Evolutionary conservation across 2,329 filamentous ascomycete genomes (phyloP).

Genomic region (Ampelomyces quisqualis): DNA sequence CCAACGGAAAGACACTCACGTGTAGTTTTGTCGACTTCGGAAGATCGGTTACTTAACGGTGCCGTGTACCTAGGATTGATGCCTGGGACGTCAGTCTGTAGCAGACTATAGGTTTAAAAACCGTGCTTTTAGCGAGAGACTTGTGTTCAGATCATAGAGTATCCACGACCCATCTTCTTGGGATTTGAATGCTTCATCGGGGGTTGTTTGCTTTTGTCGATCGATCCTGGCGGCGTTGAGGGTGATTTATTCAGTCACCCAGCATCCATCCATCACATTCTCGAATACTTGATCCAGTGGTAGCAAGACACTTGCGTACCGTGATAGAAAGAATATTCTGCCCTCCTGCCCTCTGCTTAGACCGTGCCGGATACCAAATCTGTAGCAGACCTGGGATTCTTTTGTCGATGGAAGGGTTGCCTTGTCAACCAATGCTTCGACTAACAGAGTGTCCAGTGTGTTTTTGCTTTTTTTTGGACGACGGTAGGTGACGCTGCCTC

Average conservation of each 20-base stretch:
- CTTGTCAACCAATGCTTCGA: too few species aligned
- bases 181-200: neutral
- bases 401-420: neutral
- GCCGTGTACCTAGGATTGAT: neutral
- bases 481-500: neutral
- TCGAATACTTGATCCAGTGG: neutral
- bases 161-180: neutral
- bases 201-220: neutral
- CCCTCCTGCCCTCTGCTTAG: neutral
- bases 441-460: neutral
- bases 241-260: neutral
- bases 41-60: neutral
- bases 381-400: constrained; percentile 1
- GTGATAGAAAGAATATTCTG: neutral
- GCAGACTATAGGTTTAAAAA: neutral
- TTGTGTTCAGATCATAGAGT: constrained; percentile 1
- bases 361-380: neutral
- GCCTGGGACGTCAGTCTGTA: neutral
- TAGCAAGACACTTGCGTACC: neutral
- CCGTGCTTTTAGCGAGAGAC: neutral
- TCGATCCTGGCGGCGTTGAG: too few species aligned
- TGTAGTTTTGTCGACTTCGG: neutral
- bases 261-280: neutral
- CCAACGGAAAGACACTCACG: constrained; percentile 1
- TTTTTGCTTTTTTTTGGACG: neutral